Base-by-base conservation (phyloP, 2,329 filamentous ascomycete species). In the Epichloe baconii region DNA sequence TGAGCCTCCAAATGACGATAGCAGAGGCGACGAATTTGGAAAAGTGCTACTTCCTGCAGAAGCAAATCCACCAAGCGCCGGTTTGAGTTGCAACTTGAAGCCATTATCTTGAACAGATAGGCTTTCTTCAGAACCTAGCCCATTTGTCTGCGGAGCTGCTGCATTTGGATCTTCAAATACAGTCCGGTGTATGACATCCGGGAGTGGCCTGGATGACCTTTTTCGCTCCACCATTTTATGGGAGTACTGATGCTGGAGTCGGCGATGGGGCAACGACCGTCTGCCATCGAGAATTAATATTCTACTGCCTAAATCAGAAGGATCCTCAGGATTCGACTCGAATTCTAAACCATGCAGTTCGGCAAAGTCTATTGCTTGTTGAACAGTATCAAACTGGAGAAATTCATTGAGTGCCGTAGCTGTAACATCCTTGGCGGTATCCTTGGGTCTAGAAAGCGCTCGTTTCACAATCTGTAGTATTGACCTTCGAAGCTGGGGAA, bases 341-440 rank as follows among this genome's bases (percentile, higher is more conserved):
- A 83, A 81, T 21, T 71, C 66, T 34, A 83, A 67, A 8, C 71
- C 72, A 52, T 82, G 77, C n/a, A 74, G 65, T 57, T 78, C 73
- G 0, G 79, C 80, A 63, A 88, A 83, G 1, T 75, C 71, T 15
- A 85, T 71, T 8, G 86, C 83, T 52, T 88, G 80, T 35, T 77
- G 66, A 51, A 83, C 75, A 0, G 77, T 79, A 55, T 88, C 86
- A 56, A 88, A 89, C 15, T 73, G 71, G n/a, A 85, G 68, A 54
- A 78, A 76, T 8, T 65, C 66, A 58, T 82, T 82, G 26, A 84
- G 64, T 5, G 72, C 72, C 0, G 68, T 63, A 0, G 79, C 72
- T 1, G 79, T 82, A 44, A 83, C 73, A 55, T 84, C 80, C 56
- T 77, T 79, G 2, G 79, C 73, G 5, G 74, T 71, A 48, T 77